Evolutionary conservation across 768 basidiomycete species (phyloP), one percentile per base, ranked within the genome.

Genomic region (Artomyces pyxidatus): DNA sequence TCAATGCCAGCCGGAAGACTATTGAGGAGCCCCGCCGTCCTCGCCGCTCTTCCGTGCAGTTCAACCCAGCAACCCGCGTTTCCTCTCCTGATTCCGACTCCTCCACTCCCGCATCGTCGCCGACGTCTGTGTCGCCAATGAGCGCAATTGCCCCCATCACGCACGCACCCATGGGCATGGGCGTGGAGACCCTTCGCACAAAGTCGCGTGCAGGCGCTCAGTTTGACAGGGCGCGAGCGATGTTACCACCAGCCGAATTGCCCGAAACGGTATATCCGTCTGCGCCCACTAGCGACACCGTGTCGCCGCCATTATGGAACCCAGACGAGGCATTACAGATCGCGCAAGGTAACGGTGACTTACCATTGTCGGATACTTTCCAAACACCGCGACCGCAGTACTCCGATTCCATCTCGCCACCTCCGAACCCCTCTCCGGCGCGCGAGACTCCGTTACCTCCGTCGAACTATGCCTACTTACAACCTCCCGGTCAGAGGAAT

Each of bases 61-160:
- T 52, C 22, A 19, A 22, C 30, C 32, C 48, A 38, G 37, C 45
- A 4, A 47, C 11, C 21, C 45, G 54, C 9, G 52, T 55, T 8
- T 46, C 54, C 8, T 56, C 55, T 17, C 49, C 55, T 7, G 55
- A 56, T 11, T 56, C 55, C 3, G 55, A 57, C 35, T 45, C 55
- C 30, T 47, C 52, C 10, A 30, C 44, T 17, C 11, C 52, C 46
- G 55, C 53, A 1, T 49, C 55, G 5, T 57, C 55, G 27, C 53
- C 55, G 11, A 55, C 47, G 11, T 8, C 49, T 1, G 41, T 21
- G 17, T 37, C 45, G 30, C 45, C 53, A 2, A 45, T 46, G 5
- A 37, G n/a, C n/a, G n/a, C n/a, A n/a, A n/a, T n/a, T n/a, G n/a
- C n/a, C n/a, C n/a, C n/a, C n/a, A n/a, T n/a, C n/a, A n/a, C n/a